Conservation (phyloP, 306 rosid species). For the Rosa persica region DNA sequence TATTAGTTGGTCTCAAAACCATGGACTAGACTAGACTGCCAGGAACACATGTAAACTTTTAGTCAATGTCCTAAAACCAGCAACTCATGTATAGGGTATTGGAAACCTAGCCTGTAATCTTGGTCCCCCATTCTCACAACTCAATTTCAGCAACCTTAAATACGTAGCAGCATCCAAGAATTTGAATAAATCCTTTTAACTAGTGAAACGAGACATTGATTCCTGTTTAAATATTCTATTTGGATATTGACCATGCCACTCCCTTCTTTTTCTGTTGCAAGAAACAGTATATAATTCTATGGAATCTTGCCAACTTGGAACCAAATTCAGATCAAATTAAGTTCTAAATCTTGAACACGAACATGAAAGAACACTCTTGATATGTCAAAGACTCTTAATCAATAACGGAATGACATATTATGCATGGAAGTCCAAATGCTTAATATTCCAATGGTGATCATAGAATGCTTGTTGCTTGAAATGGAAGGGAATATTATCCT, state of each 20-base stretch:
- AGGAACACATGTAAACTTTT: background rate
- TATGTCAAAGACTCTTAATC: background rate
- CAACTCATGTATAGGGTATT: background rate
- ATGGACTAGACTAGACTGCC: background rate
- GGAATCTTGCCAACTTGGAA: slow-evolving; percentile 16
- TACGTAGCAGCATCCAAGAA: slow-evolving; percentile 18
- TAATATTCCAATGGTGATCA: background rate
- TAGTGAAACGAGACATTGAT: slow-evolving; percentile 6
- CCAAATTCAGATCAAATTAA: background rate
- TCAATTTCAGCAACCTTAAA: background rate
- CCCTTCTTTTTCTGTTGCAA: background rate
- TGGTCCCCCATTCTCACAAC: background rate
- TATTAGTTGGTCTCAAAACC: background rate
- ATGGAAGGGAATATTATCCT: slow-evolving; percentile 7
- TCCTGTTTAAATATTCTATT: slow-evolving; percentile 22
- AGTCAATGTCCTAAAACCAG: background rate
- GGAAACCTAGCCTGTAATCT: background rate
- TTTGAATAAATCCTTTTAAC: background rate
- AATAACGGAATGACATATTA: background rate
- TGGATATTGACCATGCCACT: background rate
- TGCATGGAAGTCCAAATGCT: background rate
- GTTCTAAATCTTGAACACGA: background rate
- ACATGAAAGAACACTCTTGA: background rate
- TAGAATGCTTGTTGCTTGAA: slow-evolving; percentile 17
- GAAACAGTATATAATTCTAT: background rate